Conservation (phyloP, 2,329 filamentous ascomycete genomes). For the Penicillium sp. region DNA sequence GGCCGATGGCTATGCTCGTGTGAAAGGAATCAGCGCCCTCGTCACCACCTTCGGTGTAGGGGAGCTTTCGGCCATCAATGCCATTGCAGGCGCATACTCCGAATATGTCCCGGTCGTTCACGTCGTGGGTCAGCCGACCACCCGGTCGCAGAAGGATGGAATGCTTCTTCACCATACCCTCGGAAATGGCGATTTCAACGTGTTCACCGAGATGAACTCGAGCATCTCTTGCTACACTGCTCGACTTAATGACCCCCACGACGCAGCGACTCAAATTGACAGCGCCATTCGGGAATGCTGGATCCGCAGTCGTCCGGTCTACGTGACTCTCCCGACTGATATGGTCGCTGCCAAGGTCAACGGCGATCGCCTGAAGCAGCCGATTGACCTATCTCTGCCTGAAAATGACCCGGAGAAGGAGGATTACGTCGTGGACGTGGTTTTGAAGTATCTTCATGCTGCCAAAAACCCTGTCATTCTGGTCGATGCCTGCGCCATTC, state of each 20-base stretch:
- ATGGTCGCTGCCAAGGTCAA: conserved; percentile 75
- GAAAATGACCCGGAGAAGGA: conserved; percentile 69
- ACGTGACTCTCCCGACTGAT: conserved; percentile 79
- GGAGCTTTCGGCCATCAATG: conserved; percentile 67
- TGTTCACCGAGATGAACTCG: conserved; percentile 75
- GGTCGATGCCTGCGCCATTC: conserved; percentile 78
- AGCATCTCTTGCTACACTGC: conserved; percentile 69
- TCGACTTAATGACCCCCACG: conserved; percentile 66
- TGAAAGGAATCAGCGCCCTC: conserved; percentile 68
- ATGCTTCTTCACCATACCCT: conserved; percentile 65
- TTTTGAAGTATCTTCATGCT: conserved; percentile 68
- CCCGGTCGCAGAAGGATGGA: conserved; percentile 47
- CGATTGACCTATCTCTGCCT: conserved; percentile 65
- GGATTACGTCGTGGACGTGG: conserved; percentile 76
- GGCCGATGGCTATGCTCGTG: conserved; percentile 74
- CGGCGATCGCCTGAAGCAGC: conserved; percentile 66
- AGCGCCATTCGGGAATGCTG: conserved; percentile 72
- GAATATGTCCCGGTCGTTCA: conserved; percentile 69
- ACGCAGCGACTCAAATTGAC: conserved; percentile 74
- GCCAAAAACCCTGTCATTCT: conserved; percentile 76
- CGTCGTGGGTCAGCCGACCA: conserved; percentile 56
- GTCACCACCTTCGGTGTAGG: conserved; percentile 75
- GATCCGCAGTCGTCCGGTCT: conserved; percentile 72
- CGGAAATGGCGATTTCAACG: conserved; percentile 75
- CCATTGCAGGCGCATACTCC: conserved; percentile 70